Conservation (phyloP, 176 grass and related monocot species). For the Rhynchospora tenuis region DNA sequence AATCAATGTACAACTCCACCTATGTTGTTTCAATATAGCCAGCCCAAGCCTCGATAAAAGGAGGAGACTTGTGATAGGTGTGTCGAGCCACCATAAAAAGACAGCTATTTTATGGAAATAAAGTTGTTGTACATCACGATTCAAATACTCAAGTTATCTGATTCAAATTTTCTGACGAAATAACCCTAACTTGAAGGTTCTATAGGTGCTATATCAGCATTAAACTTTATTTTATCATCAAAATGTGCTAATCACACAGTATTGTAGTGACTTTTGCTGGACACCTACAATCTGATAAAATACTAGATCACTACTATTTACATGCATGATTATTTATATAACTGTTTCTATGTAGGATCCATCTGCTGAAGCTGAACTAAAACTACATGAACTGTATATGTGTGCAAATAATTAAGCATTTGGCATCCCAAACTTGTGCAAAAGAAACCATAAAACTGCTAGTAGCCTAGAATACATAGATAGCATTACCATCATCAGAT, state of each 20-base stretch:
- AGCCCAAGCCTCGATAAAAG: no score
- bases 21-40: no score
- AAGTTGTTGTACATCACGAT: neutral
- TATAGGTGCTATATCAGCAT: neutral
- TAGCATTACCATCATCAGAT: neutral
- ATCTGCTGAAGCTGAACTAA: no score
- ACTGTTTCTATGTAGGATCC: no score
- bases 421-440: neutral
- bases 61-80: no score
- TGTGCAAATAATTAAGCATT: neutral
- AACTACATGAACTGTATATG: neutral
- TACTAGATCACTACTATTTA: neutral
- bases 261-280: neutral
- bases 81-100: no score
- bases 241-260: neutral
- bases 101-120: no score
- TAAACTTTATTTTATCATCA: slow-evolving; percentile 1
- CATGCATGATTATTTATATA: neutral
- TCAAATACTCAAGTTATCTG: neutral
- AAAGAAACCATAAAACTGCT: neutral
- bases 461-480: no score
- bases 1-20: no score
- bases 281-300: neutral
- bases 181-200: neutral
- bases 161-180: neutral